Percentiles rank a stretch among this genome's conserved stretches.
Conservation (phyloP, 2,329 filamentous ascomycete genomes). For the Parastagonospora avenae region DNA sequence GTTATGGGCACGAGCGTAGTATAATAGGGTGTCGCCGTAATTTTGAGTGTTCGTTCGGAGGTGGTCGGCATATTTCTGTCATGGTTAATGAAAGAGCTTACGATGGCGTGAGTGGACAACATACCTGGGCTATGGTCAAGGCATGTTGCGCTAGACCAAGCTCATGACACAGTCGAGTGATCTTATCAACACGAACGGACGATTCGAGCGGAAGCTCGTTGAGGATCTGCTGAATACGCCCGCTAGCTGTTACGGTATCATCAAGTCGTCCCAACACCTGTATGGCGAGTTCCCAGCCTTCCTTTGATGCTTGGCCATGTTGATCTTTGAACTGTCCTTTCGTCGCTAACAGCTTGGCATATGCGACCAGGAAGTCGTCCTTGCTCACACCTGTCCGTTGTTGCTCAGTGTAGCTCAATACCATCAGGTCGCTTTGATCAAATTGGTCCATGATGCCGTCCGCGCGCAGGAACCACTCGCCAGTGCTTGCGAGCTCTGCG, state of each 20-base stretch:
- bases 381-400: constrained; percentile 62
- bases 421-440: constrained; percentile 82
- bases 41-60: constrained; percentile 73
- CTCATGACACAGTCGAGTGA: constrained; percentile 77
- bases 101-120: constrained; percentile 30
- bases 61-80: constrained; percentile 79
- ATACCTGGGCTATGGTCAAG: constrained; percentile 80
- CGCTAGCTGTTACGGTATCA: constrained; percentile 70
- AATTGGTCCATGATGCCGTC: constrained; percentile 67
- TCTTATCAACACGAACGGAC: constrained; percentile 75
- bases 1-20: constrained; percentile 85
- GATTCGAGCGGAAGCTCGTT: constrained; percentile 74
- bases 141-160: constrained; percentile 80
- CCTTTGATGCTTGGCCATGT: constrained; percentile 46
- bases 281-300: constrained; percentile 91
- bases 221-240: constrained; percentile 75
- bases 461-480: constrained; percentile 73
- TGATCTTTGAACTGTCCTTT: constrained; percentile 50
- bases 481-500: constrained; percentile 81
- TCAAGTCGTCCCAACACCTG: constrained; percentile 82
- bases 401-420: constrained; percentile 66
- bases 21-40: constrained; percentile 86
- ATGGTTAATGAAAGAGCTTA: constrained; percentile 20
- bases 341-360: constrained; percentile 67
- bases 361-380: constrained; percentile 77